phyloP scores from a whole-genome alignment of 257 asterid genomes.

The Gentiana straminea region DNA sequence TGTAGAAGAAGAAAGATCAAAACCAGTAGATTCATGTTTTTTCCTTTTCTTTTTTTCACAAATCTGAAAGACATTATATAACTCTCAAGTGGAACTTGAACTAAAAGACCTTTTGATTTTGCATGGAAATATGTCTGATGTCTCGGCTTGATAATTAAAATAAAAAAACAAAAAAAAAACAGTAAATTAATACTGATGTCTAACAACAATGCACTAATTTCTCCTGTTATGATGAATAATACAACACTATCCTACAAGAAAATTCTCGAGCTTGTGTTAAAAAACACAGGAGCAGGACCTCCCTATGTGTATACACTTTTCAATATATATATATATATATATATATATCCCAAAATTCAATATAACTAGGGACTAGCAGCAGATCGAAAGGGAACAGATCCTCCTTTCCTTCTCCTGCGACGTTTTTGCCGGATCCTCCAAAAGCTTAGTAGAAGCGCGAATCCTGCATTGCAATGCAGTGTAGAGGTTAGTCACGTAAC shows the following conservation, averaged over 20 bases:
- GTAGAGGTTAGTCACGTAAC: not conserved
- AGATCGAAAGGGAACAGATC: constrained; percentile 44
- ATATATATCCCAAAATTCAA: not conserved
- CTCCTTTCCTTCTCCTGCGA: constrained; percentile 71
- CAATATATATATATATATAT: too few species aligned
- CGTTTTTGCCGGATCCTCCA: constrained; percentile 83
- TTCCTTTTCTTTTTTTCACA: too few species aligned
- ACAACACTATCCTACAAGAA: constrained; percentile 10
- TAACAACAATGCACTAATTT: not conserved
- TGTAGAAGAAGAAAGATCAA: too few species aligned
- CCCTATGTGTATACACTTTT: not conserved
- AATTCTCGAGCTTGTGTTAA: constrained; percentile 7
- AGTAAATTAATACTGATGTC: not conserved
- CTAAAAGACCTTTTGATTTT: too few species aligned
- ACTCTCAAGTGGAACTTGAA: too few species aligned
- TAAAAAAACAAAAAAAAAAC: not conserved
- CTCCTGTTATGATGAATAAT: not conserved
- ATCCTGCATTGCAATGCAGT: constrained; percentile 34
- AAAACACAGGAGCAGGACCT: constrained; percentile 4
- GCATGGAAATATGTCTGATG: not conserved
- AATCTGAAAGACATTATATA: too few species aligned
- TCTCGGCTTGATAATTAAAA: not conserved
- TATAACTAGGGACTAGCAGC: constrained; percentile 25
- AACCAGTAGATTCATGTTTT: too few species aligned
- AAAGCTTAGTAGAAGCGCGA: constrained; percentile 50